phyloP scores from a whole-genome alignment of 805 yeast genomes.

The Kazachstania psychrophila region DNA sequence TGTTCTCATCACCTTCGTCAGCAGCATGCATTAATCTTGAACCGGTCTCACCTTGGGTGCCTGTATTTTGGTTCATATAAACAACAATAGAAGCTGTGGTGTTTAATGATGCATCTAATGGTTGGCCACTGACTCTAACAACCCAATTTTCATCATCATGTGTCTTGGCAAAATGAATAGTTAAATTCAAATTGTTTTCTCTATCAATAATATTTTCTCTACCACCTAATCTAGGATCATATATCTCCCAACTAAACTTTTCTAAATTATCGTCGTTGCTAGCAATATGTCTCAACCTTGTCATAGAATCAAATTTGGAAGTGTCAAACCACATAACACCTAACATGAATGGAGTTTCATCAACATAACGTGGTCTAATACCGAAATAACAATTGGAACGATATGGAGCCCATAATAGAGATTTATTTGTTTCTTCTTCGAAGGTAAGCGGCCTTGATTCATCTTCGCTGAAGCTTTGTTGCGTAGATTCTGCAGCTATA shows the following conservation, averaged over 20 bases:
- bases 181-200: constrained; percentile 51
- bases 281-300: constrained; percentile 60
- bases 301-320: constrained; percentile 45
- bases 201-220: constrained; percentile 61
- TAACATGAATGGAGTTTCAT: constrained; percentile 52
- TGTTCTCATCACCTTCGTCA: constrained; percentile 18
- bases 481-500: background rate
- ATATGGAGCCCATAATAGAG: constrained; percentile 87
- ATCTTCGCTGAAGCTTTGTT: background rate
- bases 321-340: constrained; percentile 87
- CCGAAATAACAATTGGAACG: constrained; percentile 83
- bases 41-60: constrained; percentile 11
- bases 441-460: constrained; percentile 17
- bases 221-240: constrained; percentile 87
- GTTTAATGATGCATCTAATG: constrained; percentile 41
- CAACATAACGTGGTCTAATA: constrained; percentile 52
- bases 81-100: constrained; percentile 59
- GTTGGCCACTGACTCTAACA: constrained; percentile 55
- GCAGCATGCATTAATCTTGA: constrained; percentile 6
- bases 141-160: constrained; percentile 74
- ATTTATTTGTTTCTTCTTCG: constrained; percentile 34
- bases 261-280: constrained; percentile 62
- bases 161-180: constrained; percentile 68
- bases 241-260: constrained; percentile 76
- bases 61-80: constrained; percentile 71